Percentiles rank a stretch among this genome's conserved stretches.
Conservation (phyloP, 140 eudicot genomes). For the Flaveria floridana region DNA sequence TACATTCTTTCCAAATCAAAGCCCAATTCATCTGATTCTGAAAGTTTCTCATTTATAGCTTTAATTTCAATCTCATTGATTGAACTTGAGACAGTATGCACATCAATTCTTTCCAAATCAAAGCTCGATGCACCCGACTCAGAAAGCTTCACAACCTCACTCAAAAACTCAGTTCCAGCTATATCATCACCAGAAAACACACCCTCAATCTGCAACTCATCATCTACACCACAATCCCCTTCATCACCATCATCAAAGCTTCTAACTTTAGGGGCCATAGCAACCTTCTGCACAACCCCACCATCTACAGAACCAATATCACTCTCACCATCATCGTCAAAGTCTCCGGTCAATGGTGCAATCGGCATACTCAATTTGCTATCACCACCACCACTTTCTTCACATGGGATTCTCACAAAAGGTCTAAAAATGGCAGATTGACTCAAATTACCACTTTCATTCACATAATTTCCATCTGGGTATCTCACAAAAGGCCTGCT, state of each 20-base stretch:
- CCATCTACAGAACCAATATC: conserved; percentile 32
- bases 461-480: conserved; percentile 27
- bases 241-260: conserved; percentile 35
- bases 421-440: conserved; percentile 29
- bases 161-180: conserved; percentile 29
- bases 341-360: conserved; percentile 54
- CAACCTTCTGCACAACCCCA: conserved; percentile 35
- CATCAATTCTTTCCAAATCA: conserved; percentile 9
- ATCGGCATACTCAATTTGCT: conserved; percentile 40
- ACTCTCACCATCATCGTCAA: conserved; percentile 52
- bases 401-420: conserved; percentile 32
- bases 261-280: conserved; percentile 42
- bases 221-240: conserved; percentile 21
- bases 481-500: conserved; percentile 38
- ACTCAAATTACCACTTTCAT: not conserved
- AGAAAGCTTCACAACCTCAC: conserved; percentile 18
- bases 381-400: conserved; percentile 30
- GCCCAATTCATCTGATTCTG: not conserved
- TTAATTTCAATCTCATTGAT: conserved; percentile 14
- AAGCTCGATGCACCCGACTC: conserved; percentile 16
- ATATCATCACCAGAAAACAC: conserved; percentile 18
- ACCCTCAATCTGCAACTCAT: conserved; percentile 24
- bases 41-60: not conserved
- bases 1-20: not conserved
- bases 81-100: not conserved